Conservation (phyloP, 331 rosid genomes). For the Quercus lobata region DNA sequence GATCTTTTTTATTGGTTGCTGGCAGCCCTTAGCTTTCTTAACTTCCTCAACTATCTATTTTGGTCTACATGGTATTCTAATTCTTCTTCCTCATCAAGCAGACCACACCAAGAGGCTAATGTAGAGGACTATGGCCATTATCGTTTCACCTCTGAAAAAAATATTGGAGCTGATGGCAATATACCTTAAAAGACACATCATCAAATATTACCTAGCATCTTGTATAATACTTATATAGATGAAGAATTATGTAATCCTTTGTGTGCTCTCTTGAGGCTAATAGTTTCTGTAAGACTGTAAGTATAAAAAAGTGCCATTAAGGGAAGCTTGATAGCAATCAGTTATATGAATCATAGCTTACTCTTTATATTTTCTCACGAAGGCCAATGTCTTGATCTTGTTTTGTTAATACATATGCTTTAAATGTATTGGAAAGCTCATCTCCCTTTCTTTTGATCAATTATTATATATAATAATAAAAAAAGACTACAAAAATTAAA, state of each 20-base stretch:
- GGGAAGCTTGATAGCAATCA: not conserved
- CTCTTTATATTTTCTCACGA: not conserved
- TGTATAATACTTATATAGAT: not conserved
- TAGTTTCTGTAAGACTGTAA: conserved; percentile 15
- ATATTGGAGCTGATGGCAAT: conserved; percentile 18
- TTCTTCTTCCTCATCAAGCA: conserved; percentile 29
- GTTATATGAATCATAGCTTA: not conserved
- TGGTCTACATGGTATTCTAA: conserved; percentile 67
- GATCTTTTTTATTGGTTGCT: conserved; percentile 90
- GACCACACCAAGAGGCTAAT: conserved; percentile 5
- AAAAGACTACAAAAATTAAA: no score
- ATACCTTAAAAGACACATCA: conserved; percentile 27
- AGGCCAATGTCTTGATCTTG: not conserved
- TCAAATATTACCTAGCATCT: not conserved
- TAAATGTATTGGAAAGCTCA: no score
- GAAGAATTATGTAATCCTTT: not conserved
- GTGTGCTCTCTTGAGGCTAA: not conserved
- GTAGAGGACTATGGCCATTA: conserved; percentile 16
- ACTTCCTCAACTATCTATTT: conserved; percentile 72
- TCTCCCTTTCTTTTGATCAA: not conserved
- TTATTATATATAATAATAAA: not conserved
- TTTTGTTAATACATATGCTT: not conserved
- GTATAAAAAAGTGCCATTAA: not conserved
- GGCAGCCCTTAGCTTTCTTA: conserved; percentile 70
- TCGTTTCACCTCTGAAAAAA: conserved; percentile 17